These are phyloP conservation scores for Diutina ranongensis DNA, from an alignment of 1,139 yeast species.

Conservation along the genomic window DNA sequence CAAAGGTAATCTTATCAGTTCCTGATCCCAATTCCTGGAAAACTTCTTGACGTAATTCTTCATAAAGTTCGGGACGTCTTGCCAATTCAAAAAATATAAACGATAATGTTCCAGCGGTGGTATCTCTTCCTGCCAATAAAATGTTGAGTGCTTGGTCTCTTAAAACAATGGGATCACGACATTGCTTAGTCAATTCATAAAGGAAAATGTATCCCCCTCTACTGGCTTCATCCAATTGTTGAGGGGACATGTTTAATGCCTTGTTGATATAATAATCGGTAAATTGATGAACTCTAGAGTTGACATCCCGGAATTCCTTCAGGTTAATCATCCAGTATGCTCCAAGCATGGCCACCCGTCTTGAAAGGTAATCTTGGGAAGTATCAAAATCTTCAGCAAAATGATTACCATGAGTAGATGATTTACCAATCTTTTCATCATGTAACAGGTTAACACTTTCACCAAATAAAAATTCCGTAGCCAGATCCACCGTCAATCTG, in stretches of 20 bases:
- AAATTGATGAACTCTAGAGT: constrained; percentile 21
- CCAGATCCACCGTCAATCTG: constrained; percentile 2
- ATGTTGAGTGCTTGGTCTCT: constrained; percentile 42
- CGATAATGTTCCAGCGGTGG: constrained; percentile 44
- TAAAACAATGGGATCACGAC: constrained; percentile 36
- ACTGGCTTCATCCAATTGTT: constrained; percentile 26
- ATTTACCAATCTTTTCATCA: neutral
- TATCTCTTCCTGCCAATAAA: constrained; percentile 45
- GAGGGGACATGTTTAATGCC: constrained; percentile 13
- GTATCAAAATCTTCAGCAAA: constrained; percentile 10
- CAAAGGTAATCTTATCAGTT: neutral
- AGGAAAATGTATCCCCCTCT: constrained; percentile 37
- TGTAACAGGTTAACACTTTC: neutral
- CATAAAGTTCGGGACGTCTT: constrained; percentile 28
- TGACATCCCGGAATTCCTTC: constrained; percentile 14
- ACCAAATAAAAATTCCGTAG: constrained; percentile 5
- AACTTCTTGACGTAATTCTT: constrained; percentile 28
- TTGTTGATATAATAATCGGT: constrained; percentile 21
- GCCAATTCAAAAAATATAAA: constrained; percentile 36
- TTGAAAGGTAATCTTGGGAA: constrained; percentile 9
- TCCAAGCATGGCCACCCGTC: constrained; percentile 8
- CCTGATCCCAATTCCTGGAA: constrained; percentile 20
- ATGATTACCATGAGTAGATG: neutral
- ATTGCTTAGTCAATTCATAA: constrained; percentile 38
- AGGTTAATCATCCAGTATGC: constrained; percentile 9